Percentiles rank a stretch among this genome's conserved stretches.
phyloP scores from a whole-genome alignment of 768 basidiomycete species.

The Hirschioporus abietinus region DNA sequence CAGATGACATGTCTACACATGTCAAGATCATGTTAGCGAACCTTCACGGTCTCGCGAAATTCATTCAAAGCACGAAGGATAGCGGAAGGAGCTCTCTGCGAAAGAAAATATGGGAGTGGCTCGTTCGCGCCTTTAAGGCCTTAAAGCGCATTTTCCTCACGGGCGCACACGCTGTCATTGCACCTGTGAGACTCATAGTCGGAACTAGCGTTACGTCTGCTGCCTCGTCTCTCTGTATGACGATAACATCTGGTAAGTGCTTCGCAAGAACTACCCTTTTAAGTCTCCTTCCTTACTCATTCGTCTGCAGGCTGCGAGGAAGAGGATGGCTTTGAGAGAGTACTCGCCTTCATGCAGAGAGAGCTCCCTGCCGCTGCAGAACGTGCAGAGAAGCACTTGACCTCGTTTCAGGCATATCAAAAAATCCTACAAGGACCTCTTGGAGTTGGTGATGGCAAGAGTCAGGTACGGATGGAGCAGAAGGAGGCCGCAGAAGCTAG shows the following conservation, averaged over 20 bases:
- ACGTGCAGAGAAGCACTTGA: background rate
- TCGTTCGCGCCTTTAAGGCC: background rate
- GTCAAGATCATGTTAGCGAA: background rate
- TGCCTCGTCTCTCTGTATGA: background rate
- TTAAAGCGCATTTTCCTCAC: background rate
- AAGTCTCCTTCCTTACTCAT: background rate
- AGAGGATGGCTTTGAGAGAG: background rate
- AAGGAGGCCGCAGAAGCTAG: background rate
- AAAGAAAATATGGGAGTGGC: background rate
- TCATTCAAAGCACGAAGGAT: background rate
- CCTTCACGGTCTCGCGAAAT: background rate
- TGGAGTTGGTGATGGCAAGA: background rate
- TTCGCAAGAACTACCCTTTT: background rate
- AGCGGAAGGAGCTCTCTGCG: background rate
- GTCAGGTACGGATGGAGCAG: background rate
- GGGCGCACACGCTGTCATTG: background rate
- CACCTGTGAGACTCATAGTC: background rate
- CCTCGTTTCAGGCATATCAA: background rate
- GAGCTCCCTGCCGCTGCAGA: background rate
- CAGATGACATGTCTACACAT: background rate
- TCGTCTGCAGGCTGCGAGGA: background rate
- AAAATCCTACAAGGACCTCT: background rate
- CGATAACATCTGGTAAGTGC: background rate
- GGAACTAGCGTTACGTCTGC: background rate
- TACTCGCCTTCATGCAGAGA: background rate